Evolutionary conservation across 345 rosid genomes (phyloP), one percentile per base, ranked within the genome.

Genomic region (Passiflora organensis): DNA sequence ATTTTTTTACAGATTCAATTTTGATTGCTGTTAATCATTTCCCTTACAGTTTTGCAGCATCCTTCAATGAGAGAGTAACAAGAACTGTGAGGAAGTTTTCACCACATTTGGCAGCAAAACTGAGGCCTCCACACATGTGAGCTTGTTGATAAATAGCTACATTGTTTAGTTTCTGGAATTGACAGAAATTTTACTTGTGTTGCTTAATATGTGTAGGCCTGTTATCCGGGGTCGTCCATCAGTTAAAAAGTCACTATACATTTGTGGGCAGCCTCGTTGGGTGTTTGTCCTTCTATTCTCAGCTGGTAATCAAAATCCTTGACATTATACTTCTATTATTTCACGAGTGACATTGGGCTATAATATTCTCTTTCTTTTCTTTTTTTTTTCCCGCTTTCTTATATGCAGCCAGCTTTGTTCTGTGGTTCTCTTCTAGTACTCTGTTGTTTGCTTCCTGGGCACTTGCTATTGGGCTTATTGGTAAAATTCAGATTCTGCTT

Each of bases 31-130:
- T 24, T 42, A 10, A 43, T 32, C 3, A 25, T 8, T 42, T 13
- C 16, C 13, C 13, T 50, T 43, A 48, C 95, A 94, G 99, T 78
- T 94, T 94, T 80, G 96, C 99, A 67, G 88, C 86, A 69, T 82
- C 85, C 53, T 89, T 89, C 78, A 85, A 75, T 65, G 99, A 89
- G 81, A 89, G 87, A 68, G 96, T 82, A 13, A 85, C 89, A 38
- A 85, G 95, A 78, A 89, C 89, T 17, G 75, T 80, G 44, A 83
- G 99, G 69, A 82, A 75, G 62, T 82, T 89, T 70, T 94, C 99
- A 67, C 99, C 99, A 47, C 97, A 81, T 51, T 72, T 85, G 74
- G 99, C 99, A 46, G 97, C 95, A n/a, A 94, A 89, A 72, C 76
- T 89, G 97, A 83, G 96, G 67, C 99, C 97, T 67, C 87, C 95